A percentile compares a stretch with the other conserved stretches of the same genome.
These are phyloP conservation scores for Aspergillus pseudotamarii DNA, from an alignment of 2,329 filamentous ascomycete species.

Conservation along the genomic window DNA sequence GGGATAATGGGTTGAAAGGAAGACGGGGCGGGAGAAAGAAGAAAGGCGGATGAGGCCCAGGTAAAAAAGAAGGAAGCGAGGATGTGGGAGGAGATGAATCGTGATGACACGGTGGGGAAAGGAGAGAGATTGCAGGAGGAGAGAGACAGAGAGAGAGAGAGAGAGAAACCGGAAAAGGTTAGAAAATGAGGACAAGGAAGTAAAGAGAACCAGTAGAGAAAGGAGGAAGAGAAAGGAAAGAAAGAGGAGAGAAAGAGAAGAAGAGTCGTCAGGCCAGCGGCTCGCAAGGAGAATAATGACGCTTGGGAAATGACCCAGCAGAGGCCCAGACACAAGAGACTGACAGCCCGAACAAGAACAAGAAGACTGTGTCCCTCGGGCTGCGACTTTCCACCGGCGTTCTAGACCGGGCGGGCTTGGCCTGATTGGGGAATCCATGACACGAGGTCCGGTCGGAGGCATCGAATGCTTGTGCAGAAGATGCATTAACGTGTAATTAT, in stretches of 20 bases:
- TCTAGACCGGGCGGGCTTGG: slow-evolving; percentile 25
- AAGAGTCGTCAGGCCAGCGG: slow-evolving; percentile 12
- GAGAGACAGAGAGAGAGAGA: too few relatives aligned
- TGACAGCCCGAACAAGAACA: slow-evolving; percentile 17
- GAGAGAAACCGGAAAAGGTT: slow-evolving; percentile 1
- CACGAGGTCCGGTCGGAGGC: slow-evolving; percentile 21
- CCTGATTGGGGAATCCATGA: slow-evolving; percentile 27
- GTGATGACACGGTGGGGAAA: slow-evolving; percentile 21
- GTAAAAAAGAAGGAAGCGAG: slow-evolving; percentile 13
- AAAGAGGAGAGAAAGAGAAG: slow-evolving; percentile 17
- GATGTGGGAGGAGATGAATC: slow-evolving; percentile 12
- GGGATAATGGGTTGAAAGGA: slow-evolving; percentile 2
- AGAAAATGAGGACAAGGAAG: slow-evolving; percentile 8
- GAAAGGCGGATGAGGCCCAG: slow-evolving; percentile 17
- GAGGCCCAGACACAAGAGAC: slow-evolving; percentile 17
- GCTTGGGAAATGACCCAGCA: slow-evolving; percentile 20
- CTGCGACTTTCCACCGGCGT: slow-evolving; percentile 22
- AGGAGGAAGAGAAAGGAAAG: slow-evolving; percentile 14
- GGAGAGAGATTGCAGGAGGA: slow-evolving; percentile 18
- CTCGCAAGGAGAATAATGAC: slow-evolving; percentile 18
- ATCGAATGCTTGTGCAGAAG: slow-evolving; percentile 6
- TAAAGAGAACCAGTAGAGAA: background rate
- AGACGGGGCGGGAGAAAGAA: slow-evolving; percentile 16
- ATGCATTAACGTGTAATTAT: background rate
- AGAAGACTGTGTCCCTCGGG: slow-evolving; percentile 15